Evolutionary conservation across 371 early-diverging fungal genomes (phyloP).

Genomic region (Mucor velutinosus): DNA sequence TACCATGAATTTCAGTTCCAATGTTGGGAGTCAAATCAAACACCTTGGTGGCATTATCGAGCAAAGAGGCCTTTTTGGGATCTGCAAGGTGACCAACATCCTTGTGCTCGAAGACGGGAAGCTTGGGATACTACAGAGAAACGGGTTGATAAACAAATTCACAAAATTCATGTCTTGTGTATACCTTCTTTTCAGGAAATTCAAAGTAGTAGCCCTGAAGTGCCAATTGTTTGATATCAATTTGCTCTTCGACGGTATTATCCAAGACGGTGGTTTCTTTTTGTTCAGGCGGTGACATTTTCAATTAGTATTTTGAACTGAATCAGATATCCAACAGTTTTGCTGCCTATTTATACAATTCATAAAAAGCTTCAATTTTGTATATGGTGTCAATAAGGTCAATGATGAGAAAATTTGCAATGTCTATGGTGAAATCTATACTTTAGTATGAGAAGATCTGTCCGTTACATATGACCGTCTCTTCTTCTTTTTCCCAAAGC

Average conservation of each 20-base stretch:
- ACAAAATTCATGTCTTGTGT: neutral
- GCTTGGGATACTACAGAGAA: slow-evolving; percentile 27
- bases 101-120: slow-evolving; percentile 25
- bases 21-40: slow-evolving; percentile 55
- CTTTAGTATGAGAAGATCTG: neutral
- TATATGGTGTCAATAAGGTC: neutral
- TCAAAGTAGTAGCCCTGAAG: slow-evolving; percentile 35
- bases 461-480: neutral
- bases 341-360: neutral
- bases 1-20: slow-evolving; percentile 61
- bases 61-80: slow-evolving; percentile 53
- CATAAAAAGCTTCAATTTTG: neutral
- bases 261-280: neutral
- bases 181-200: slow-evolving; percentile 32
- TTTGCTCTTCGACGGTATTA: neutral
- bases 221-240: slow-evolving; percentile 28
- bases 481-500: neutral
- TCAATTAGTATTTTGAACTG: neutral
- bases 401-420: neutral
- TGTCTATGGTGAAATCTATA: neutral
- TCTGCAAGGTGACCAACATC: slow-evolving; percentile 45
- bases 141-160: neutral
- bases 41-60: slow-evolving; percentile 49
- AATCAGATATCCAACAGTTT: neutral
- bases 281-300: slow-evolving; percentile 12